Evolutionary conservation across 2,329 filamentous ascomycete species (phyloP), one percentile per base, ranked within the genome.

Genomic region (Pyrenochaeta sp.): DNA sequence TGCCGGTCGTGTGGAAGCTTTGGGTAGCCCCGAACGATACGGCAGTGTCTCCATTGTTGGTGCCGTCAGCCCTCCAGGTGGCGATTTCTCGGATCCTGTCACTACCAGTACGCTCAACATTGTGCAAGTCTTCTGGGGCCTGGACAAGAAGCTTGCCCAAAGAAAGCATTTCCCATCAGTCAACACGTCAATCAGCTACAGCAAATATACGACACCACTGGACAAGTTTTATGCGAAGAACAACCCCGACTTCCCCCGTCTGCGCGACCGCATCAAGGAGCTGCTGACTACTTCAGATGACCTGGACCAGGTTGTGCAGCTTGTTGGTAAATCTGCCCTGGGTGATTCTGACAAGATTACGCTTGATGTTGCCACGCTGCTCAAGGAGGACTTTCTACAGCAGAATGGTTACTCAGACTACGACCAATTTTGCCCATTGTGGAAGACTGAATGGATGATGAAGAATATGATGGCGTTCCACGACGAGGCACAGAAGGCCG

Each of bases 361-460:
- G 0, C 84, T 99, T 46, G 96, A 98, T 74, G 87, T 99, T 59
- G 91, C 95, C 15, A 88, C 87, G 15, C 82, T 99, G 66, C 82
- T 99, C 79, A 99, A 99, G 86, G 95, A 99, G 74, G 95, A 99
- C 77, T 99, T 99, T 82, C 77, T 99, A 75, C 95, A 99, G 80
- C 95, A 99, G 78, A 99, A 99, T 81, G 95, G 95, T 60, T 99
- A 99, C 86, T 95, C 90, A 65, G 92, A 98, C 79, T 98, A 99
- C 76, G 95, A 99, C 75, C 93, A 98, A 81, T 99, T 96, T 87
- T 99, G 95, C 75, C 95, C 95, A 44, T 86, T 99, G 72, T 99
- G 95, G 95, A 99, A 99, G 89, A 99, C 95, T 0, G 90, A 96
- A 77, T 99, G 95, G 89, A 98, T 99, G 95, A 99, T 99, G 95